Percentiles rank a stretch among this genome's conserved stretches.
phyloP scores from a whole-genome alignment of 768 basidiomycete genomes.

The Nidularia pulvinata region DNA sequence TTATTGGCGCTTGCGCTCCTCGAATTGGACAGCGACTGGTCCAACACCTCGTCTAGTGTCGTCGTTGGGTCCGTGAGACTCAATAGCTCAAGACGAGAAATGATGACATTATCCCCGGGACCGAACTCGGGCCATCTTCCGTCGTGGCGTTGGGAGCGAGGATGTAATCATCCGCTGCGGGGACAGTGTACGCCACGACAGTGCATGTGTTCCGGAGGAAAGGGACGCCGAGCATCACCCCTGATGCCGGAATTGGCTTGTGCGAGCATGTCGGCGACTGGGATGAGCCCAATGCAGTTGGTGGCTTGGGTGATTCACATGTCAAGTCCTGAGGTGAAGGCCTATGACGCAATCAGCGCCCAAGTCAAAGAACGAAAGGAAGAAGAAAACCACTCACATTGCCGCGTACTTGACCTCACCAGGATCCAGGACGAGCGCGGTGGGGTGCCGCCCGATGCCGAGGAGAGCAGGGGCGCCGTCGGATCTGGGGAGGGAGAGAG shows the following conservation, averaged over 20 bases:
- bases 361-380: background rate
- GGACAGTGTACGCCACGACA: slow-evolving; percentile 67
- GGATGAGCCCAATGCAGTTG: slow-evolving; percentile 68
- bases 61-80: slow-evolving; percentile 57
- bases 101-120: slow-evolving; percentile 11
- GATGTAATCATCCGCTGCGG: slow-evolving; percentile 43
- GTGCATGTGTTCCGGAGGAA: slow-evolving; percentile 78
- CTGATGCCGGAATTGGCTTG: slow-evolving; percentile 33
- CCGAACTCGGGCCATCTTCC: background rate
- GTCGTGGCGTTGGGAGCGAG: slow-evolving; percentile 9
- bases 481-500: slow-evolving; percentile 70
- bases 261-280: slow-evolving; percentile 46
- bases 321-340: slow-evolving; percentile 76
- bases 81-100: slow-evolving; percentile 58
- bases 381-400: slow-evolving; percentile 45
- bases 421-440: slow-evolving; percentile 47
- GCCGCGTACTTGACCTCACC: slow-evolving; percentile 47
- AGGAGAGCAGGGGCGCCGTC: slow-evolving; percentile 55
- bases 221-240: slow-evolving; percentile 78
- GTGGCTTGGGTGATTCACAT: slow-evolving; percentile 36
- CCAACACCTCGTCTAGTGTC: slow-evolving; percentile 65
- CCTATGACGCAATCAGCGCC: background rate
- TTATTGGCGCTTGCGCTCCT: slow-evolving; percentile 1
- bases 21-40: slow-evolving; percentile 43
- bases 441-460: slow-evolving; percentile 71